Conservation (phyloP, 192 early-diverging fungal species). For the Kappamyces sp. region DNA sequence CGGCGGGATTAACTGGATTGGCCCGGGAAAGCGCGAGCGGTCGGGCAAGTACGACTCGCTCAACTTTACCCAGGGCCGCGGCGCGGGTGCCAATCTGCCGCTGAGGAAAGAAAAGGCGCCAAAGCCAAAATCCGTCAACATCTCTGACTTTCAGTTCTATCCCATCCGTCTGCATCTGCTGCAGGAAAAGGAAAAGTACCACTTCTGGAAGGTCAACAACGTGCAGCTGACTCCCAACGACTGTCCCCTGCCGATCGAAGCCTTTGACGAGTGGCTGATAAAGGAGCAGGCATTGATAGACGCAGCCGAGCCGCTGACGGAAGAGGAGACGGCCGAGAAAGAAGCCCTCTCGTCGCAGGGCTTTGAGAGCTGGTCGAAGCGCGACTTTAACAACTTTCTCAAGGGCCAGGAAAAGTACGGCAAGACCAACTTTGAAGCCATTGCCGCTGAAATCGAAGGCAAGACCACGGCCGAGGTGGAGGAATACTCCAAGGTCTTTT, state of each 20-base stretch:
- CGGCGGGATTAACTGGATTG: slow-evolving; percentile 77
- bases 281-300: slow-evolving; percentile 84
- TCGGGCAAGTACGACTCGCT: slow-evolving; percentile 43
- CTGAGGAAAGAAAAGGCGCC: slow-evolving; percentile 29
- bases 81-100: background rate
- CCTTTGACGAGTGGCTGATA: slow-evolving; percentile 39
- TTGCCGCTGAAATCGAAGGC: slow-evolving; percentile 86
- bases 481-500: slow-evolving; percentile 81
- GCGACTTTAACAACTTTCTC: slow-evolving; percentile 83
- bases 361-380: slow-evolving; percentile 86
- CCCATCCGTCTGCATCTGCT: slow-evolving; percentile 70
- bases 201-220: slow-evolving; percentile 39
- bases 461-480: slow-evolving; percentile 84
- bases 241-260: slow-evolving; percentile 19
- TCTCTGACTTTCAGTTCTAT: slow-evolving; percentile 90
- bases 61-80: background rate
- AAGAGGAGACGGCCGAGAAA: slow-evolving; percentile 78
- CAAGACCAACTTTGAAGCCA: slow-evolving; percentile 62
- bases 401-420: slow-evolving; percentile 84
- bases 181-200: slow-evolving; percentile 74
- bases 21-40: slow-evolving; percentile 89
- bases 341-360: slow-evolving; percentile 47
- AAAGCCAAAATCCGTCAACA: slow-evolving; percentile 23
- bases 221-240: slow-evolving; percentile 41
- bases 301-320: slow-evolving; percentile 80